phyloP scores from a whole-genome alignment of 2,329 filamentous ascomycete genomes.

The Fusarium transvaalense region DNA sequence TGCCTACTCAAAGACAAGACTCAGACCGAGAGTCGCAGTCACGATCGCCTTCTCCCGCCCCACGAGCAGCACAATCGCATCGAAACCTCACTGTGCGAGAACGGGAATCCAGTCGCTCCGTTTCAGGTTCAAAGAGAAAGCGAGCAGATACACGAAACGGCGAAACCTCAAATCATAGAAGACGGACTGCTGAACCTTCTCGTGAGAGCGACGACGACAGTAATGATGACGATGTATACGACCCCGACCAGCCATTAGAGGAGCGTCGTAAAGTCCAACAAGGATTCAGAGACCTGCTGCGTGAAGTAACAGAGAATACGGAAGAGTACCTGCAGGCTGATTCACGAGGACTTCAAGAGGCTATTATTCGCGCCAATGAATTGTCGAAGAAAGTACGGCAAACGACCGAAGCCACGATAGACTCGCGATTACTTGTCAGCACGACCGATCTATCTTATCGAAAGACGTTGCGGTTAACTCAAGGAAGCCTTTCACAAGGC shows the following conservation, averaged over 20 bases:
- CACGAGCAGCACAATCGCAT: constrained; percentile 37
- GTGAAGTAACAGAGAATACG: constrained; percentile 72
- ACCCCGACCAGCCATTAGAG: constrained; percentile 84
- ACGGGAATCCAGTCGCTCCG: constrained; percentile 37
- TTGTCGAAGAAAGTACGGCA: constrained; percentile 80
- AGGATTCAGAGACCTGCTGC: constrained; percentile 76
- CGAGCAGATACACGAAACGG: constrained; percentile 46
- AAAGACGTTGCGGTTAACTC: constrained; percentile 78
- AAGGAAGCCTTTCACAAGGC: constrained; percentile 79
- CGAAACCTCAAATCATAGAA: constrained; percentile 42
- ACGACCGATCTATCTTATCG: constrained; percentile 84
- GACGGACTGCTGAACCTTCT: constrained; percentile 45
- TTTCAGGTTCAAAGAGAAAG: constrained; percentile 52
- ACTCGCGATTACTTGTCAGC: constrained; percentile 86
- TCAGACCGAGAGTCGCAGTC: constrained; percentile 42
- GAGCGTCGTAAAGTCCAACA: constrained; percentile 79
- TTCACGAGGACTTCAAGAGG: constrained; percentile 73
- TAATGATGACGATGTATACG: constrained; percentile 67
- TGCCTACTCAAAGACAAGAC: constrained; percentile 47
- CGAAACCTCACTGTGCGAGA: constrained; percentile 47
- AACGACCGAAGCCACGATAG: constrained; percentile 89
- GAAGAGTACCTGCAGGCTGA: constrained; percentile 77
- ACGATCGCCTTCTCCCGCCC: constrained; percentile 39
- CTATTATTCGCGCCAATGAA: constrained; percentile 74
- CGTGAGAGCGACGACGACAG: constrained; percentile 37